Percentiles rank a stretch among this genome's conserved stretches.
Conservation (phyloP, 1,284 basidiomycete species). For the Fomitiporia mediterranea region DNA sequence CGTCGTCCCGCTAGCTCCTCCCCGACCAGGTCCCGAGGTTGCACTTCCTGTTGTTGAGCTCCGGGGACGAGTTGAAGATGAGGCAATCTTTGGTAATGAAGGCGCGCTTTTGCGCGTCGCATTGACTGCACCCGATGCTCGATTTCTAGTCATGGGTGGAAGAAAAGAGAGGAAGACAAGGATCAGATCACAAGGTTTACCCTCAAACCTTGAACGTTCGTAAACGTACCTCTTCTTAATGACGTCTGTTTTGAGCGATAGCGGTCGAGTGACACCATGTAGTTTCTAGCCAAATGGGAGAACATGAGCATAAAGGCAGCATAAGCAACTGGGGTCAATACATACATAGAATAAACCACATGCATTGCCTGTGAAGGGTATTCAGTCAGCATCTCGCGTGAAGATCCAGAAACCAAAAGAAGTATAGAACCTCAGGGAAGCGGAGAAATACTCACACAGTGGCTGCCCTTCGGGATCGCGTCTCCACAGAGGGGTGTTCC, state of each 20-base stretch:
- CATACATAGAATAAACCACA: slow-evolving; percentile 89
- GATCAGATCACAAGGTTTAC: slow-evolving; percentile 4
- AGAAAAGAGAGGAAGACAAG: neutral
- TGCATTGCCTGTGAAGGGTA: slow-evolving; percentile 56
- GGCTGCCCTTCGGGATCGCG: slow-evolving; percentile 94
- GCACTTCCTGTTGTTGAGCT: slow-evolving; percentile 59
- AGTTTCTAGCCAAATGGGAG: slow-evolving; percentile 60
- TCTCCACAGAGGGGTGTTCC: slow-evolving; percentile 93
- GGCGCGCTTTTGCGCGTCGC: slow-evolving; percentile 56
- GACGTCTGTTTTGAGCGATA: slow-evolving; percentile 94
- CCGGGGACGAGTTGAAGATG: slow-evolving; percentile 59
- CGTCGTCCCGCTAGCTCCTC: slow-evolving; percentile 31
- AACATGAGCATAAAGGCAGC: slow-evolving; percentile 9
- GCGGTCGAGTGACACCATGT: slow-evolving; percentile 89
- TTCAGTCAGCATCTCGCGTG: slow-evolving; percentile 9
- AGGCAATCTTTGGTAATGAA: slow-evolving; percentile 64
- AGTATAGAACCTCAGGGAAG: slow-evolving; percentile 19
- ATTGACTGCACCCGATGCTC: slow-evolving; percentile 65
- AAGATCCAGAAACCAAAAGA: slow-evolving; percentile 12
- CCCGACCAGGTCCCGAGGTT: slow-evolving; percentile 37
- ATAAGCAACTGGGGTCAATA: slow-evolving; percentile 25
- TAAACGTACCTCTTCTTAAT: slow-evolving; percentile 88
- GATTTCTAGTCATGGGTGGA: slow-evolving; percentile 48
- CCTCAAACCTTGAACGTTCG: slow-evolving; percentile 14
- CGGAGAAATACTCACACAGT: slow-evolving; percentile 57